phyloP scores from a whole-genome alignment of 257 asterid species.

The Nicotiana benthamiana region DNA sequence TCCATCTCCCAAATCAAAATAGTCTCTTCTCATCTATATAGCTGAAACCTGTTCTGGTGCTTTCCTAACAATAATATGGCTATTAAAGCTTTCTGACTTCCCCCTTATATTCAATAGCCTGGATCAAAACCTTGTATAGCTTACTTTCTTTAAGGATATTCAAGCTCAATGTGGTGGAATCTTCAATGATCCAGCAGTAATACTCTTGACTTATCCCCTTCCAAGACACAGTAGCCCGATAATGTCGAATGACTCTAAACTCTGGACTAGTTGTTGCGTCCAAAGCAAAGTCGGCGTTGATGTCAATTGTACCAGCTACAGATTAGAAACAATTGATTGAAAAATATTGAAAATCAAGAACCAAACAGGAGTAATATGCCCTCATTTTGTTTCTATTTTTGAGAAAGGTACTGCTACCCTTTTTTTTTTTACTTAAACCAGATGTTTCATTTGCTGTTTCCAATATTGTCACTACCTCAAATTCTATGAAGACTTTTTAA shows the following conservation, averaged over 20 bases:
- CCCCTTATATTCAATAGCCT: neutral
- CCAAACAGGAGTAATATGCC: neutral
- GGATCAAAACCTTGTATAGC: neutral
- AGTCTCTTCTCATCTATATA: neutral
- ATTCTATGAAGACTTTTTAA: too few relatives aligned
- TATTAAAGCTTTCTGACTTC: neutral
- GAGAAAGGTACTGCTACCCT: neutral
- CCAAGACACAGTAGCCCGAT: too few relatives aligned
- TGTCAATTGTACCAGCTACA: neutral
- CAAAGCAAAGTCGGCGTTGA: neutral
- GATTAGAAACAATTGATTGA: neutral
- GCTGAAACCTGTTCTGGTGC: neutral
- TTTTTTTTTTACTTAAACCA: neutral
- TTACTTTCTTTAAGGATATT: too few relatives aligned
- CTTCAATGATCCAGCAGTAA: too few relatives aligned
- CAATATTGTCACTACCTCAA: too few relatives aligned
- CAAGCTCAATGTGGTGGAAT: too few relatives aligned
- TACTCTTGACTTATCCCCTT: too few relatives aligned
- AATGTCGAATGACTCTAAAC: too few relatives aligned
- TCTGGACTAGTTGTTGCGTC: too few relatives aligned
- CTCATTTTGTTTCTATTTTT: neutral
- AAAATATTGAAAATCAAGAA: neutral
- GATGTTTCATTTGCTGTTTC: neutral
- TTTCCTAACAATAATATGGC: neutral
- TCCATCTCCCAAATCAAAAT: slow-evolving; percentile 29